Conservation (phyloP, 1,284 basidiomycete species). For the Puccinia hordei region DNA sequence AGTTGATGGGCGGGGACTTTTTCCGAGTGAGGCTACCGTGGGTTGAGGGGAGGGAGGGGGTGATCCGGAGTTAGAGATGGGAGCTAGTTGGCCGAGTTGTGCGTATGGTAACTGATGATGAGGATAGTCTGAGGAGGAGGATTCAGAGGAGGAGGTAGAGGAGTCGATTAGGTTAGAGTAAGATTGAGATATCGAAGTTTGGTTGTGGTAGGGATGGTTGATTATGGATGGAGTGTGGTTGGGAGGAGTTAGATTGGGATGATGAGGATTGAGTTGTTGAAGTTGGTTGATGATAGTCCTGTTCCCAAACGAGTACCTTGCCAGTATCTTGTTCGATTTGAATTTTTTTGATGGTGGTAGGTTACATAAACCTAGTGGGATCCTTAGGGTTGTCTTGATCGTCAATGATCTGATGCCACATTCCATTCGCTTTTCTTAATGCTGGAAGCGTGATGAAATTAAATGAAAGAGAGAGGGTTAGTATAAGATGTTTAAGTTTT, state of each 20-base stretch:
- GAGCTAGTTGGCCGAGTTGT: conserved; percentile 27
- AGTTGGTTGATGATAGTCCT: too few species aligned
- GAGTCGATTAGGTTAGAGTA: not conserved
- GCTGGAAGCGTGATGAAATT: conserved; percentile 14
- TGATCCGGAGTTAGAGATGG: conserved; percentile 32
- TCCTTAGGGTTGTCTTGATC: conserved; percentile 8
- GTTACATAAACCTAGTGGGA: conserved; percentile 35
- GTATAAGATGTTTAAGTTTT: too few species aligned
- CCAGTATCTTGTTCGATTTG: conserved; percentile 37
- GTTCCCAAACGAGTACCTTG: conserved; percentile 31
- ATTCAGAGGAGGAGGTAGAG: not conserved
- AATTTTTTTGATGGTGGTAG: conserved; percentile 34
- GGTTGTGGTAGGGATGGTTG: too few species aligned
- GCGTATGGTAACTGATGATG: not conserved
- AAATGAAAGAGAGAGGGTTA: too few species aligned
- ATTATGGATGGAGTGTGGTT: too few species aligned
- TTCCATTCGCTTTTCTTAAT: conserved; percentile 28
- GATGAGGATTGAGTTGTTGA: too few species aligned
- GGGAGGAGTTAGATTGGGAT: too few species aligned
- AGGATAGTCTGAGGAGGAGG: not conserved
- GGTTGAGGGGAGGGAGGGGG: not conserved
- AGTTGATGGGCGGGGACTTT: conserved; percentile 19
- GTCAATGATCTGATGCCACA: conserved; percentile 28
- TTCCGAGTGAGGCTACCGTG: conserved; percentile 2
- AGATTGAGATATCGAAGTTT: not conserved